Evolutionary conservation across 192 early-diverging fungal species (phyloP).

Genomic region (Coemansia brasiliensis): DNA sequence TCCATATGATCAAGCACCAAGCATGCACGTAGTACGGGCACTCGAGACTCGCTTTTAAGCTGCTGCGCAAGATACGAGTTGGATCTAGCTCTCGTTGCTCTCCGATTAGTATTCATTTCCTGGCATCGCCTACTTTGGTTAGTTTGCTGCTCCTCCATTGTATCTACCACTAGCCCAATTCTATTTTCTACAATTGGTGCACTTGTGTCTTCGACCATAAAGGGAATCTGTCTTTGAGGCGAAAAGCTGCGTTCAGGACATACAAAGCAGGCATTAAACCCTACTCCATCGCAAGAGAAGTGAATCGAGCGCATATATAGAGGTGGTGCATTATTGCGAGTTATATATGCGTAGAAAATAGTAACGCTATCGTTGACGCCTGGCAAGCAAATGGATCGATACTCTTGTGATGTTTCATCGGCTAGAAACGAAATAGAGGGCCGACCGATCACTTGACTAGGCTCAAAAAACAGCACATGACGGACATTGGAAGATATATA

Average conservation of each 20-base stretch:
- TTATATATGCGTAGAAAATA: background rate
- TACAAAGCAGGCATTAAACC: conserved; percentile 16
- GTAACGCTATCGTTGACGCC: background rate
- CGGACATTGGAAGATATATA: conserved; percentile 28
- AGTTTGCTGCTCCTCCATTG: no score
- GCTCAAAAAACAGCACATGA: conserved; percentile 7
- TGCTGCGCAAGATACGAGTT: no score
- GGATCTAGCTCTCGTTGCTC: no score
- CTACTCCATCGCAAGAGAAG: conserved; percentile 25
- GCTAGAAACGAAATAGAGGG: conserved; percentile 10
- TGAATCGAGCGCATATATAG: conserved; percentile 16
- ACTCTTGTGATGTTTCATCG: conserved; percentile 4
- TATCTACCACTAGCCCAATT: no score
- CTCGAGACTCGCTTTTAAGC: no score
- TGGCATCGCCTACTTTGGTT: no score
- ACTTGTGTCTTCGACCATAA: background rate
- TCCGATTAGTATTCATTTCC: no score
- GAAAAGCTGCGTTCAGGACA: background rate
- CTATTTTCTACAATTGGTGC: background rate
- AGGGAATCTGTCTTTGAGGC: background rate
- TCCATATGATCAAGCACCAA: conserved; percentile 18
- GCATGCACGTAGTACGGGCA: conserved; percentile 15
- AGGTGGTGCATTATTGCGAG: background rate
- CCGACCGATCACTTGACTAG: conserved; percentile 6
- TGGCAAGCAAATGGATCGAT: background rate